Evolutionary conservation across 78 protist genomes (phyloP).

Genomic region (Capsaspora owczarzaki): DNA sequence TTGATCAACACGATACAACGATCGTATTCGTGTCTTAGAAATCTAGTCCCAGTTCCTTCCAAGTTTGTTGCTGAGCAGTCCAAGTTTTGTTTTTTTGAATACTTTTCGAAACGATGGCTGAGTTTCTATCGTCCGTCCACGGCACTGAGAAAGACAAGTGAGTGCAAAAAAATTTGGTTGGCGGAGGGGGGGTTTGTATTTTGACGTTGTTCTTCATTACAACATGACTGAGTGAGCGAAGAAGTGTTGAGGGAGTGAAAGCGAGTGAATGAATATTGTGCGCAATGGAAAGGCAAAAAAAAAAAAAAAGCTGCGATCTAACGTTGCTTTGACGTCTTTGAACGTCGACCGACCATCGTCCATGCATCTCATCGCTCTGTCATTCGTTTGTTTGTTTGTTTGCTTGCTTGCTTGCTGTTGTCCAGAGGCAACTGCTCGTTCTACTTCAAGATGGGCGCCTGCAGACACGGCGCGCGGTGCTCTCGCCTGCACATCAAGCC

Average conservation of each 20-base stretch:
- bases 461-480: conserved; percentile 98
- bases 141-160: conserved; percentile 75
- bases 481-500: conserved; percentile 90
- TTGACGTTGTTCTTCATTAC: too few species aligned
- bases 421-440: conserved; percentile 91
- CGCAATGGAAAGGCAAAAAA: too few species aligned
- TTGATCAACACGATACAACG: too few species aligned
- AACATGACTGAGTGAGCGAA: neutral
- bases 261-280: too few species aligned
- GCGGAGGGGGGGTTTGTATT: neutral
- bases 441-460: conserved; percentile 97
- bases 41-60: too few species aligned
- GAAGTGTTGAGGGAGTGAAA: neutral
- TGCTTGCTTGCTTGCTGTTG: neutral
- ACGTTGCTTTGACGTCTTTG: neutral
- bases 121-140: conserved; percentile 45
- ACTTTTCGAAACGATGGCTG: conserved; percentile 40
- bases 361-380: neutral
- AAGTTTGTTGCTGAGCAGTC: too few species aligned
- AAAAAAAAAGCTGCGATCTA: neutral
- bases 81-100: neutral
- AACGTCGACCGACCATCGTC: neutral
- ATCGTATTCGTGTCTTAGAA: too few species aligned
- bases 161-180: neutral
- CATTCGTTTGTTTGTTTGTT: neutral